Evolutionary conservation across 306 rosid genomes (phyloP).

Genomic region (Dalbergia cochinchinensis): DNA sequence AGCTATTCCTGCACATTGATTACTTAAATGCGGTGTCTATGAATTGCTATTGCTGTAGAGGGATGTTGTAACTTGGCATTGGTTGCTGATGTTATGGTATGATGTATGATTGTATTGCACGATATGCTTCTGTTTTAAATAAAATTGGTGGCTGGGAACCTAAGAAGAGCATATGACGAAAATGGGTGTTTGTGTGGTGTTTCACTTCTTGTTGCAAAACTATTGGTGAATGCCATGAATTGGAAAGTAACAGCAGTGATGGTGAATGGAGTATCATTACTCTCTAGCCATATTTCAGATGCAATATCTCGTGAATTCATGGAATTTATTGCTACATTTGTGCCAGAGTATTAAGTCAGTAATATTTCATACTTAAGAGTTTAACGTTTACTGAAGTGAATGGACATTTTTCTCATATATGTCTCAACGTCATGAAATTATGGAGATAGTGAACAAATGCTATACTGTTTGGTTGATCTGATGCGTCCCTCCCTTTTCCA

Average conservation of each 20-base stretch:
- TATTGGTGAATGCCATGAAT: background rate
- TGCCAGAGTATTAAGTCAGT: background rate
- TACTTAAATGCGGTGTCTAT: slow-evolving; percentile 26
- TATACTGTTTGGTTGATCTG: background rate
- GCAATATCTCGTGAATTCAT: slow-evolving; percentile 10
- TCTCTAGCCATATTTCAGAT: slow-evolving; percentile 6
- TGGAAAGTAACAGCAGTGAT: background rate
- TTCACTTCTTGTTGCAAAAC: slow-evolving; percentile 10
- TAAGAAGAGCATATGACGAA: background rate
- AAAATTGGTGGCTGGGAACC: background rate
- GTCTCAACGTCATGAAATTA: slow-evolving; percentile 5
- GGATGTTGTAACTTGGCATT: slow-evolving; percentile 12
- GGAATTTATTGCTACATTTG: background rate
- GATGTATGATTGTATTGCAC: background rate
- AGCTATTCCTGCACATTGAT: slow-evolving; percentile 28
- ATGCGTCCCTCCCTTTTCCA: slow-evolving; percentile 37
- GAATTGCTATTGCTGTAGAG: background rate
- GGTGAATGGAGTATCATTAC: background rate
- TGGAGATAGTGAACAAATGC: background rate
- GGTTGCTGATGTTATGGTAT: slow-evolving; percentile 1
- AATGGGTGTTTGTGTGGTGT: background rate
- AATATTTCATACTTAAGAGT: background rate
- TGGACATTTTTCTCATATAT: background rate
- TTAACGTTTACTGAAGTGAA: background rate
- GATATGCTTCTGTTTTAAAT: background rate